A percentile compares a stretch with the other conserved stretches of the same genome.
These are phyloP conservation scores for Scedosporium apiospermum DNA, from an alignment of 2,329 filamentous ascomycete species.

Conservation along the genomic window DNA sequence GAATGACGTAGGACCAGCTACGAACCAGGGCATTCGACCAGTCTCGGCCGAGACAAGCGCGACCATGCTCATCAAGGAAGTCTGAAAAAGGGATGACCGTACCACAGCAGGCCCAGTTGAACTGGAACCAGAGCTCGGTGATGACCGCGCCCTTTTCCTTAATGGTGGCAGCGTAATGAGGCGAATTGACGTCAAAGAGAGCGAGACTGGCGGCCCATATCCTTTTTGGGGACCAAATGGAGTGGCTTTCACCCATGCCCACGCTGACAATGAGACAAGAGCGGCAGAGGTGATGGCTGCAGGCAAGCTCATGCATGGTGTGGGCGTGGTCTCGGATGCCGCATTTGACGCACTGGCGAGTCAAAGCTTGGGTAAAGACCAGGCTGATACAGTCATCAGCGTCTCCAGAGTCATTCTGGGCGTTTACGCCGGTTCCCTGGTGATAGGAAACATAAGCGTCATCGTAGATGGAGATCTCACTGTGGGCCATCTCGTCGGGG, in stretches of 20 bases:
- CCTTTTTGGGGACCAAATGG: background rate
- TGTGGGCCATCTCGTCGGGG: background rate
- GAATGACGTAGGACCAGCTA: background rate
- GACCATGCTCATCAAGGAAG: background rate
- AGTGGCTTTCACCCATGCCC: background rate
- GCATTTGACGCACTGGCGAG: background rate
- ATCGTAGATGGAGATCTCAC: background rate
- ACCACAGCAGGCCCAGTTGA: conserved; percentile 2
- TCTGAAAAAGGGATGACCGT: background rate
- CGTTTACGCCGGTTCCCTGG: too few relatives aligned
- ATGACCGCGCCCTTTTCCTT: background rate
- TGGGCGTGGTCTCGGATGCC: background rate
- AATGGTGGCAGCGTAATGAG: background rate
- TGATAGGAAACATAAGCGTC: background rate
- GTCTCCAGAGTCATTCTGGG: background rate
- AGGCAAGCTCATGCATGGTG: background rate
- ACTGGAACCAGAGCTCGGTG: background rate
- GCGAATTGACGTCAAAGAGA: background rate
- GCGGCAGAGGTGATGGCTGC: background rate
- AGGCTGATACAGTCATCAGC: background rate
- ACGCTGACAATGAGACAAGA: background rate
- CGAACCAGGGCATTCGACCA: background rate
- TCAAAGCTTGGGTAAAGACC: background rate
- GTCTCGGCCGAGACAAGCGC: background rate
- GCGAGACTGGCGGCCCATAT: background rate